Conservation (phyloP, 768 basidiomycete genomes). For the Xerocomus spinulosus region DNA sequence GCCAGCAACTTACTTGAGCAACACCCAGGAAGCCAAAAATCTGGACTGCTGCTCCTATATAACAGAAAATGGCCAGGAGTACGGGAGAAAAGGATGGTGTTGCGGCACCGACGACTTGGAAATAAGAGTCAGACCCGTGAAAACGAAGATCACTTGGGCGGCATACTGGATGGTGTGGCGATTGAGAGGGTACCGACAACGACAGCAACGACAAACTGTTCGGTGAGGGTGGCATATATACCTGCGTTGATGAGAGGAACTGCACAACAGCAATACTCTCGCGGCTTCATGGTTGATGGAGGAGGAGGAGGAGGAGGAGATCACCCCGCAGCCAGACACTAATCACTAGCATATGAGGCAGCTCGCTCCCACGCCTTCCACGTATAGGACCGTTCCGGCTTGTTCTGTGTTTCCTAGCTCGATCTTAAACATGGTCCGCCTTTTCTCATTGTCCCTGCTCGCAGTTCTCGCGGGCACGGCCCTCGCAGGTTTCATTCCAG, state of each 20-base stretch:
- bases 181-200: slow-evolving; percentile 69
- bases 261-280: slow-evolving; percentile 92
- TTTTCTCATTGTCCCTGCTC: slow-evolving; percentile 26
- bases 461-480: slow-evolving; percentile 23
- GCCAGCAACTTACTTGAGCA: slow-evolving; percentile 46
- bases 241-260: slow-evolving; percentile 89
- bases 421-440: slow-evolving; percentile 27
- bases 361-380: slow-evolving; percentile 17
- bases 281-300: slow-evolving; percentile 52
- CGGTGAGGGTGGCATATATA: slow-evolving; percentile 72
- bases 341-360: slow-evolving; percentile 4
- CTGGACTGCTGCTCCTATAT: slow-evolving; percentile 72
- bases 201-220: slow-evolving; percentile 69
- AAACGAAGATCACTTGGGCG: slow-evolving; percentile 1
- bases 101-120: slow-evolving; percentile 77
- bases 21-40: slow-evolving; percentile 85
- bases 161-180: slow-evolving; percentile 74
- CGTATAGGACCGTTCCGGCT: slow-evolving; percentile 18
- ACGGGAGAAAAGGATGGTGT: slow-evolving; percentile 72
- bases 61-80: slow-evolving; percentile 74
- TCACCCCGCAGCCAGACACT: background rate
- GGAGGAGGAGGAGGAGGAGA: background rate
- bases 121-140: slow-evolving; percentile 7
- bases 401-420: slow-evolving; percentile 11
- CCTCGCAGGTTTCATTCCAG: slow-evolving; percentile 18